Conservation (phyloP, 2,329 filamentous ascomycete genomes). For the Calonectria multiphialidica region DNA sequence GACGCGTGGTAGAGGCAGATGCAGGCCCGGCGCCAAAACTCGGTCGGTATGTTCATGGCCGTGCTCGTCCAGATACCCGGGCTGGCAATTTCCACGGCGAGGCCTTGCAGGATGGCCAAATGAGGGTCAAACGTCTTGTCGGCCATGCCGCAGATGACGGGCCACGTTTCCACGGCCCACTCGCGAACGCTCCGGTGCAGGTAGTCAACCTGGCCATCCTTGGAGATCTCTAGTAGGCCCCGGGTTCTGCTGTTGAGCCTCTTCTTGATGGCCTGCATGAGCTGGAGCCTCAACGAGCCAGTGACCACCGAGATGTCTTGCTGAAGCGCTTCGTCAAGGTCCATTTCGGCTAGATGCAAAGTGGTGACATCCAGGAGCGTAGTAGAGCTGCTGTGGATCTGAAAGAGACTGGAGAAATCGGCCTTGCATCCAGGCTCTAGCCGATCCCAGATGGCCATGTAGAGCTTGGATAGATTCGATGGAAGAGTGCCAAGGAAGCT, state of each 20-base stretch:
- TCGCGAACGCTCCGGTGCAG: background rate
- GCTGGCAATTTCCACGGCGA: background rate
- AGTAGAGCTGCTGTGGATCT: background rate
- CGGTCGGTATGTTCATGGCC: background rate
- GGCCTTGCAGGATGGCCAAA: background rate
- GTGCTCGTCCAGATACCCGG: background rate
- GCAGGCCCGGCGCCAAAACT: background rate
- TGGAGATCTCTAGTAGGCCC: background rate
- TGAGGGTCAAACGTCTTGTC: background rate
- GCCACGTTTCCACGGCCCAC: background rate
- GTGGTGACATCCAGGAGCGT: background rate
- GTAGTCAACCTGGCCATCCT: background rate
- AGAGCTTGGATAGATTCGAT: background rate
- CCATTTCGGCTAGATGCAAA: background rate
- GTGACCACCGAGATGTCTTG: background rate
- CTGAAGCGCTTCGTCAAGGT: background rate
- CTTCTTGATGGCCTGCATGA: background rate
- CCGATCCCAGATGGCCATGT: background rate
- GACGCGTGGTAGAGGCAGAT: constrained; percentile 3
- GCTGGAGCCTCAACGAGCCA: background rate
- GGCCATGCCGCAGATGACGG: background rate
- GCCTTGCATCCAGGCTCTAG: background rate
- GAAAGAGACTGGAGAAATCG: background rate
- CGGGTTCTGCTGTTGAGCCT: constrained; percentile 2
- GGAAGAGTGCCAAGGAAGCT: background rate